These are phyloP conservation scores for Exserohilum turcica DNA, from an alignment of 2,329 filamentous ascomycete genomes.

Conservation along the genomic window DNA sequence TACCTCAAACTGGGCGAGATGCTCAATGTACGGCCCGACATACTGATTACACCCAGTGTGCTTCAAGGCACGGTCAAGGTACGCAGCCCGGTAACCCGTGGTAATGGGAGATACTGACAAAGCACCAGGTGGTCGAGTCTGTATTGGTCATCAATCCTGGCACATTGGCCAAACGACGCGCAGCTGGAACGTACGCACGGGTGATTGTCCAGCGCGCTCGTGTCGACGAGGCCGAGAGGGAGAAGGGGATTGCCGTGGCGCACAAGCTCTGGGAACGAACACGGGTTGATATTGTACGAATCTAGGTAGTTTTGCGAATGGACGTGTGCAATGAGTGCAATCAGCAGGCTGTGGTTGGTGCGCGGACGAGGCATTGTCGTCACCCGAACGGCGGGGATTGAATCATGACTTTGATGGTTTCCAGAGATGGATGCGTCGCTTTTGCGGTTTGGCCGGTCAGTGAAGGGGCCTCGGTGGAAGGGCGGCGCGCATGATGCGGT, in stretches of 20 bases:
- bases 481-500: neutral
- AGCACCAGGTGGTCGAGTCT: constrained; percentile 78
- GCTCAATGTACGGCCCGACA: constrained; percentile 81
- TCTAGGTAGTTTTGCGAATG: constrained; percentile 47
- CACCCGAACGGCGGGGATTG: neutral
- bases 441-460: constrained; percentile 12
- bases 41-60: constrained; percentile 80
- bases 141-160: constrained; percentile 92
- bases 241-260: constrained; percentile 60
- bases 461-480: neutral
- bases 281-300: constrained; percentile 84
- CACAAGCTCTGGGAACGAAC: constrained; percentile 83
- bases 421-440: constrained; percentile 14
- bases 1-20: constrained; percentile 92
- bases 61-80: constrained; percentile 89
- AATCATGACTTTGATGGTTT: neutral
- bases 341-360: neutral
- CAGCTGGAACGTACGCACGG: constrained; percentile 82
- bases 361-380: neutral
- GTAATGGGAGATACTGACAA: neutral
- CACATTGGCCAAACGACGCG: constrained; percentile 80
- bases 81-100: constrained; percentile 17
- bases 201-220: constrained; percentile 73
- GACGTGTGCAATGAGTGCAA: neutral
- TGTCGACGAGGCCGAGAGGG: constrained; percentile 63